Evolutionary conservation across 2,329 filamentous ascomycete genomes (phyloP).

Genomic region (Grosmannia clavigera): DNA sequence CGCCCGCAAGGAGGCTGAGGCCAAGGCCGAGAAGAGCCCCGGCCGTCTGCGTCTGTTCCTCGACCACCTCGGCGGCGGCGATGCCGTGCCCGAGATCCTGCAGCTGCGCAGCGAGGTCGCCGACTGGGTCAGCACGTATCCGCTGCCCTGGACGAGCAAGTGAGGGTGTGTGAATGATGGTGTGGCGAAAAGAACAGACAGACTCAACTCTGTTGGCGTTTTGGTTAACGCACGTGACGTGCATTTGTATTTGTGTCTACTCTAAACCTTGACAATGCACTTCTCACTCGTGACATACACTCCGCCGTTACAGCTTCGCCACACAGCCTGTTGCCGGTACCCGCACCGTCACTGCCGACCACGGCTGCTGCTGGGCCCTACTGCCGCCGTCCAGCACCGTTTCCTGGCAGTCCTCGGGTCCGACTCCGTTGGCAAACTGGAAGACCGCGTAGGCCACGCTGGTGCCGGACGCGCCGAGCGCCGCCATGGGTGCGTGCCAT

Average conservation of each 20-base stretch:
- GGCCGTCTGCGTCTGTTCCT: conserved; percentile 55
- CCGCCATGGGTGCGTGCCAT: conserved; percentile 95
- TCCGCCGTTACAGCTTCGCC: neutral
- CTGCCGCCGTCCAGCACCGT: conserved; percentile 28
- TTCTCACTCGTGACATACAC: too few relatives aligned
- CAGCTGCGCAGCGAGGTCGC: conserved; percentile 64
- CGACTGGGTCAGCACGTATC: conserved; percentile 65
- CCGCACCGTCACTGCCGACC: neutral
- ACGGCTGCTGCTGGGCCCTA: neutral
- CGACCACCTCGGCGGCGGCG: conserved; percentile 54
- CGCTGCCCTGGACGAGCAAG: conserved; percentile 49
- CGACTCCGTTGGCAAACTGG: conserved; percentile 78
- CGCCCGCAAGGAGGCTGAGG: conserved; percentile 55
- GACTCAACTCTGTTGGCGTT: neutral
- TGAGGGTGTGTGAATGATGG: neutral
- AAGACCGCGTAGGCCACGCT: conserved; percentile 78
- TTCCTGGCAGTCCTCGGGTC: conserved; percentile 79
- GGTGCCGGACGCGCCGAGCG: conserved; percentile 46
- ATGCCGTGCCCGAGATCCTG: conserved; percentile 57
- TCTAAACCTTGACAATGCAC: too few relatives aligned
- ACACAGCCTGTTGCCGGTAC: neutral
- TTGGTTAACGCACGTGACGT: neutral
- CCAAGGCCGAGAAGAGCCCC: conserved; percentile 52
- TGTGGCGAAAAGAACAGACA: neutral
- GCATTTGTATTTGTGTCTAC: too few relatives aligned